phyloP scores from a whole-genome alignment of 345 rosid genomes.

The Balakata baccata region DNA sequence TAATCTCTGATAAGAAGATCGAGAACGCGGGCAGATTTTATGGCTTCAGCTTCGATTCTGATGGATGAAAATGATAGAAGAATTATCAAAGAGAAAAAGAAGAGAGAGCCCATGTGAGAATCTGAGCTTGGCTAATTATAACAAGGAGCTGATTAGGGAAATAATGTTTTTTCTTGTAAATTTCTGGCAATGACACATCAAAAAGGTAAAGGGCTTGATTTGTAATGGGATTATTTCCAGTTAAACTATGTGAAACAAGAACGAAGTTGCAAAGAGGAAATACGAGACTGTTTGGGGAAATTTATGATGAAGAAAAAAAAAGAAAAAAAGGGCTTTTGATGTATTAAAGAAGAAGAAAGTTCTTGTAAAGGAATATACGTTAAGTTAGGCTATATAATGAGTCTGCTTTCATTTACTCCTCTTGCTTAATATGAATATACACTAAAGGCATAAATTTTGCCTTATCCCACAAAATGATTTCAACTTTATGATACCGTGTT shows the following conservation, averaged over 20 bases:
- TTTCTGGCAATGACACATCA: not conserved
- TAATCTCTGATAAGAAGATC: slow-evolving; percentile 80
- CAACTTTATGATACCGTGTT: not conserved
- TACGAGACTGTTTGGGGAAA: slow-evolving; percentile 13
- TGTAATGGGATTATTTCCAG: not conserved
- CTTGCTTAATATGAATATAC: not conserved
- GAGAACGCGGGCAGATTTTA: slow-evolving; percentile 51
- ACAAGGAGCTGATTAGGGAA: not conserved
- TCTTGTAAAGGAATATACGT: not conserved
- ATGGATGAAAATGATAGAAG: slow-evolving; percentile 23
- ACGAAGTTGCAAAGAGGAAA: slow-evolving; percentile 31
- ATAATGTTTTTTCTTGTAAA: slow-evolving; percentile 1
- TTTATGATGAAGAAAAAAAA: slow-evolving; percentile 12
- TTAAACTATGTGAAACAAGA: slow-evolving; percentile 16
- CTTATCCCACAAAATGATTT: not conserved
- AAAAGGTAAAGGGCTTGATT: slow-evolving; percentile 15
- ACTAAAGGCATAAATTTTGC: not conserved
- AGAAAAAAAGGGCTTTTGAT: slow-evolving; percentile 3
- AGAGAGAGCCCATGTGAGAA: slow-evolving; percentile 38
- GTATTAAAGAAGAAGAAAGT: slow-evolving; percentile 38
- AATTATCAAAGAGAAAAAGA: slow-evolving; percentile 23
- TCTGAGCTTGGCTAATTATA: not conserved
- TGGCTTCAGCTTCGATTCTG: slow-evolving; percentile 39
- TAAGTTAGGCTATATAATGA: slow-evolving; percentile 3
- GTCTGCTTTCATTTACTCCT: too few species aligned